Evolutionary conservation across 495 filamentous ascomycete species (phyloP).

Genomic region (Trichoderma parareesei): DNA sequence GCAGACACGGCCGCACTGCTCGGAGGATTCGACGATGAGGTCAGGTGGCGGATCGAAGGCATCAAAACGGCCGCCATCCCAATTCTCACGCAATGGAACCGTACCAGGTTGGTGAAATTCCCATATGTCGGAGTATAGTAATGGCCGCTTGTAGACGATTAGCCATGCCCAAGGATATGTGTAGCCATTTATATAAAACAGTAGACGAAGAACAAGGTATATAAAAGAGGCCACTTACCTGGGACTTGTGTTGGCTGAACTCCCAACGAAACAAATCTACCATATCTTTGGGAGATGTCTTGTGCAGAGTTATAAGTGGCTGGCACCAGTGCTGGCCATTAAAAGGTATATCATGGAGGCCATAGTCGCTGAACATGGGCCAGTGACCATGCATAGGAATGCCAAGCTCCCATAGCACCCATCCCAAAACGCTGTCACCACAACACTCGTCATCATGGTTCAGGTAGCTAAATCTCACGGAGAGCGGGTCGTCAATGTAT

Average conservation of each 20-base stretch:
- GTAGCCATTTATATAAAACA: neutral
- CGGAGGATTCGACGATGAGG: neutral
- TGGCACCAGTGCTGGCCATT: neutral
- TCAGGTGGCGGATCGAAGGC: neutral
- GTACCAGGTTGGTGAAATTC: neutral
- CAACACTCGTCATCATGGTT: neutral
- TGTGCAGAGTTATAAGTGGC: neutral
- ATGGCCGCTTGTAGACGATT: neutral
- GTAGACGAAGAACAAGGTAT: neutral
- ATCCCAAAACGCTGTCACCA: neutral
- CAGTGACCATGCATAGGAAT: conserved; percentile 1
- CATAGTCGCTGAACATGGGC: neutral
- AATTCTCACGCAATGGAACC: neutral
- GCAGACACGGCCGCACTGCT: neutral
- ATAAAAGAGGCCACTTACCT: neutral
- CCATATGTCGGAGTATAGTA: neutral
- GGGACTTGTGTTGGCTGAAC: neutral
- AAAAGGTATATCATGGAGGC: neutral
- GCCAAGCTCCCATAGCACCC: neutral
- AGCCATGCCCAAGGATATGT: neutral
- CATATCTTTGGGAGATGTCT: neutral
- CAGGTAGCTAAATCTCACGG: neutral
- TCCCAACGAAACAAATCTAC: neutral
- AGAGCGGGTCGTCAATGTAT: neutral
- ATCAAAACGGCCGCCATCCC: neutral